A percentile compares a stretch with the other conserved stretches of the same genome.
Conservation (phyloP, 192 early-diverging fungal genomes). For the Rhizophagus sp. region DNA sequence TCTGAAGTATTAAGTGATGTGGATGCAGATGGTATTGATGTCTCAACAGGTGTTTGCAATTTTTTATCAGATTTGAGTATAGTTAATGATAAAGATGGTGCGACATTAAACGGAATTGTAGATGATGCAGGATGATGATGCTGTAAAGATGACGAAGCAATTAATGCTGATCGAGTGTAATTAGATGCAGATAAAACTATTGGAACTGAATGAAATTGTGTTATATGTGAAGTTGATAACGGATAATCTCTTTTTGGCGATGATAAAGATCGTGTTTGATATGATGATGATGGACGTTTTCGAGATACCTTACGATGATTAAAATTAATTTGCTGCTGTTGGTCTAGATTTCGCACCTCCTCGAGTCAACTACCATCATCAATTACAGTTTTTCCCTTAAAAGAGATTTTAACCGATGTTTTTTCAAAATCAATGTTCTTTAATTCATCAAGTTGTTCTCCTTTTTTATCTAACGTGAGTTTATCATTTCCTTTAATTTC, state of each 20-base stretch:
- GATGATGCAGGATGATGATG: background rate
- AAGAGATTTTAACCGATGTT: background rate
- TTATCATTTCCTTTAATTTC: background rate
- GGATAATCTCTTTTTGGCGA: background rate
- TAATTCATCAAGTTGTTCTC: background rate
- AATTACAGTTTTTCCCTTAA: background rate
- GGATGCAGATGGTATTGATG: background rate
- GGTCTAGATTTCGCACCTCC: background rate
- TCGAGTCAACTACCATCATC: conserved; percentile 23
- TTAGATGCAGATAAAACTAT: background rate
- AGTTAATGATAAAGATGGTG: background rate
- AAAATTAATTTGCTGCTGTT: background rate
- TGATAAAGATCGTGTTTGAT: background rate
- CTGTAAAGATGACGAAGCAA: background rate
- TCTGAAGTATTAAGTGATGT: no score
- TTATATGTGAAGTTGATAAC: background rate
- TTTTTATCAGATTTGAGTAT: background rate
- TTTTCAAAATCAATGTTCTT: background rate
- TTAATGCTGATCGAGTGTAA: background rate
- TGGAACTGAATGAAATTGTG: background rate
- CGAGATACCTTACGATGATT: background rate
- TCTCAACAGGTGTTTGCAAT: background rate
- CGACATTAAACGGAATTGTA: background rate
- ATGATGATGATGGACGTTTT: background rate
- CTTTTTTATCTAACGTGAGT: background rate